These are phyloP conservation scores for Senecio squalidus DNA, from an alignment of 140 eudicot species.

Conservation along the genomic window DNA sequence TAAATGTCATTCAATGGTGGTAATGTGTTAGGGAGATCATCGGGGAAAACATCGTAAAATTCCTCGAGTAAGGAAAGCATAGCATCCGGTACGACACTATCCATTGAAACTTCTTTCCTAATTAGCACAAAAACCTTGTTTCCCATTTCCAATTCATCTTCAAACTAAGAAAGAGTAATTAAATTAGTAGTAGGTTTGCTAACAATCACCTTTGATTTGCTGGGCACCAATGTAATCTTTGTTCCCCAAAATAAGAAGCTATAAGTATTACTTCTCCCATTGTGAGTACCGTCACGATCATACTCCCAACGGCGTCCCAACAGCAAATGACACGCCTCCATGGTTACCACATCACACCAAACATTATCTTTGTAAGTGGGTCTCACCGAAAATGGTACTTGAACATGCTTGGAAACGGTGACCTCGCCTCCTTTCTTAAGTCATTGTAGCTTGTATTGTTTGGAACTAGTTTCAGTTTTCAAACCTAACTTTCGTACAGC, in stretches of 20 bases:
- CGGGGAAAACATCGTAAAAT: background rate
- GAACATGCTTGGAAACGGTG: background rate
- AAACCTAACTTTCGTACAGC: no score
- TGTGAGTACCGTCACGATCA: no score
- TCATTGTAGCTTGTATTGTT: no score
- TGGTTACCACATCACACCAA: no score
- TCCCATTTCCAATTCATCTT: no score
- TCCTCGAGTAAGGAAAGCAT: background rate
- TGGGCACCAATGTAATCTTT: background rate
- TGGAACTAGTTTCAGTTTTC: no score
- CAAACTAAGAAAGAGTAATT: background rate
- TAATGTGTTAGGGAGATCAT: background rate
- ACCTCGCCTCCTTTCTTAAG: background rate
- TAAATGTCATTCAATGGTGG: constrained; percentile 3
- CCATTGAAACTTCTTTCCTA: background rate
- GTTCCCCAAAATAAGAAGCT: no score
- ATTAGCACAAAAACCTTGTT: background rate
- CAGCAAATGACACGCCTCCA: constrained; percentile 9
- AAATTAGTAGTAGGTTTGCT: background rate
- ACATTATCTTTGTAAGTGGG: no score
- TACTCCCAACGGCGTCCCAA: background rate
- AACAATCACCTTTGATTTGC: background rate
- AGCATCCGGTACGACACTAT: background rate
- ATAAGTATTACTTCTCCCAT: no score
- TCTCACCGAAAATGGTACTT: no score